Evolutionary conservation across 2,329 filamentous ascomycete genomes (phyloP), one percentile per base, ranked within the genome.

Genomic region (Nothophaeocryptopus gaeumannii): DNA sequence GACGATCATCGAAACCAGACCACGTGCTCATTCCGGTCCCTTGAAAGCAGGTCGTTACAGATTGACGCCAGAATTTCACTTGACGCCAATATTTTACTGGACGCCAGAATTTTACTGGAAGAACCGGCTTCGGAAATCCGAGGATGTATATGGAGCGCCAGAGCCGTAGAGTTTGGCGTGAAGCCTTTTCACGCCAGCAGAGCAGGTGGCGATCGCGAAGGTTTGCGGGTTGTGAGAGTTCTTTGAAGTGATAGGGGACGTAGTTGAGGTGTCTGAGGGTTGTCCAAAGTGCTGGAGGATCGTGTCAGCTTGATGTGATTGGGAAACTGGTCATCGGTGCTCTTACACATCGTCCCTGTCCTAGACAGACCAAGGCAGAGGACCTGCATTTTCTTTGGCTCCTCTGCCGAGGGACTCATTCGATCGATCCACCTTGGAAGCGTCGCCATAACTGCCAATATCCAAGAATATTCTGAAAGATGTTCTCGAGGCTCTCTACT

Each of bases 341-440:
- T 31, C 46, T 20, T 12, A 50, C 46, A 53, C 51, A 53, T 53
- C 5, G 45, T 53, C 11, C 45, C 41, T 2, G 51, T 53, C 26
- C 51, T 39, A 11, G 51, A 53, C 11, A 53, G 45, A 12, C 46
- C 51, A 11, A 49, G 38, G 35, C 51, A 53, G 35, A 49, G 36
- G 5, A 53, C 50, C 34, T 46, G 45, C 45, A 53, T 49, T 12
- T 45, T 14, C 30, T 38, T 45, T 10, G 45, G n/a, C 5, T 45
- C 36, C n/a, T 40, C 15, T 5, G 9, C n/a, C 9, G 37, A 3
- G 7, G 14, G 2, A 10, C 14, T 30, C 20, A 51, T 26, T 16
- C 38, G 42, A 35, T 51, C 48, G 37, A 51, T 38, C 48, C 48
- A 51, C 46, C 48, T 45, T 26, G 47, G 26, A 5, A 29, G 20